Evolutionary conservation across 208 protist species (phyloP).

Genomic region (Porcisia hertigi): DNA sequence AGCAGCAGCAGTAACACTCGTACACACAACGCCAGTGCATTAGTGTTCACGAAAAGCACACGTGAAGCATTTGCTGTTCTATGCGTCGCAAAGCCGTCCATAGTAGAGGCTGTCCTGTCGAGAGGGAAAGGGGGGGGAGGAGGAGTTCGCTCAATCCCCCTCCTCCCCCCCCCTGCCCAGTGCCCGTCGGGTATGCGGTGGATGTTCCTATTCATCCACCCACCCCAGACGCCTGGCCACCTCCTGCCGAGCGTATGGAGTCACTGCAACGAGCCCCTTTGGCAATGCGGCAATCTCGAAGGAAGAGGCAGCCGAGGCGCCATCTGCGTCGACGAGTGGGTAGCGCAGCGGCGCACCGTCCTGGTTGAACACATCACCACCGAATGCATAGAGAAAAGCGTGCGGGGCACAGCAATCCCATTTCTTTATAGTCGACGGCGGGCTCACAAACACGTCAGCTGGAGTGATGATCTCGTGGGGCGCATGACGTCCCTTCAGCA

Average conservation of each 20-base stretch:
- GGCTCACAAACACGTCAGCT: slow-evolving; percentile 68
- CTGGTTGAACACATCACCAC: slow-evolving; percentile 50
- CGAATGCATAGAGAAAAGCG: slow-evolving; percentile 63
- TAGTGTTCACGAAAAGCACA: no score
- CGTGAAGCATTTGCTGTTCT: no score
- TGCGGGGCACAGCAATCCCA: slow-evolving; percentile 84
- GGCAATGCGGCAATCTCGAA: slow-evolving; percentile 28
- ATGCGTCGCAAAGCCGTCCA: no score
- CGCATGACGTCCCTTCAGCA: slow-evolving; percentile 16
- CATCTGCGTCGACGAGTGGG: slow-evolving; percentile 2
- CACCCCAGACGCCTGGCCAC: slow-evolving; percentile 43
- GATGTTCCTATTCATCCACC: no score
- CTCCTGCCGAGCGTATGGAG: slow-evolving; percentile 26
- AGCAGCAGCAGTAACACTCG: no score
- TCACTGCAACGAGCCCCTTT: slow-evolving; percentile 42
- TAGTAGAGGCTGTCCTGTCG: no score
- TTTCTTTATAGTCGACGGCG: slow-evolving; percentile 53
- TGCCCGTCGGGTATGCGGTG: no score
- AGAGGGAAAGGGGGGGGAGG: no score
- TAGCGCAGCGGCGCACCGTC: slow-evolving; percentile 48
- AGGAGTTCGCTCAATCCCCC: no score
- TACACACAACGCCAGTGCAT: no score
- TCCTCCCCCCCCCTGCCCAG: no score
- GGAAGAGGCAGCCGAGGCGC: neutral
- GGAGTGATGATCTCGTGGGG: neutral